phyloP scores from a whole-genome alignment of 2,329 filamentous ascomycete genomes.

The Sordariomycetes sp. region DNA sequence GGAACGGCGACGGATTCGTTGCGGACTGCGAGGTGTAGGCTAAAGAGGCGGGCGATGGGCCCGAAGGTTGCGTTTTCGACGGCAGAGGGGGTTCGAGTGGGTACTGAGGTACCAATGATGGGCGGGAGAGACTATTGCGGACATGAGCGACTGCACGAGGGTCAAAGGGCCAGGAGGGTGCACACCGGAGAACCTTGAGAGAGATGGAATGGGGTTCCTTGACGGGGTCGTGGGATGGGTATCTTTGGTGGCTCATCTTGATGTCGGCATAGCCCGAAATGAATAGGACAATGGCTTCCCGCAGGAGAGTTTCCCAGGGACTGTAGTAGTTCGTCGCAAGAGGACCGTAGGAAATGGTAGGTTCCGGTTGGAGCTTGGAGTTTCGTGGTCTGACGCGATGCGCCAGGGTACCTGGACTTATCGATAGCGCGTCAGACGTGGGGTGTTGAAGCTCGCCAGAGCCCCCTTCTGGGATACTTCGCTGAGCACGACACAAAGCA shows the following conservation, averaged over 20 bases:
- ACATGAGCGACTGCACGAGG: constrained; percentile 1
- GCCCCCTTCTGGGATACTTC: too few species aligned
- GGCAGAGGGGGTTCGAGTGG: constrained; percentile 40
- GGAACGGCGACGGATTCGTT: constrained; percentile 44
- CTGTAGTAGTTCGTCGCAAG: background rate
- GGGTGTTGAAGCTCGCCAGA: too few species aligned
- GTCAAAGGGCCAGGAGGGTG: constrained; percentile 1
- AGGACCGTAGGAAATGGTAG: too few species aligned
- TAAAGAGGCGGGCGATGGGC: constrained; percentile 56
- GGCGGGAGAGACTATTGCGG: constrained; percentile 65
- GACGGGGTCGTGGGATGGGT: constrained; percentile 44
- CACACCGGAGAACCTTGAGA: constrained; percentile 63
- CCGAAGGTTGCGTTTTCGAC: constrained; percentile 30
- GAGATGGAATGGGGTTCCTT: constrained; percentile 76
- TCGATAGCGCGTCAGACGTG: too few species aligned
- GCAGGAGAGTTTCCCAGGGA: too few species aligned
- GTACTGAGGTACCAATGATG: constrained; percentile 64
- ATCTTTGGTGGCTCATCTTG: constrained; percentile 49
- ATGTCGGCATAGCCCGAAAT: too few species aligned
- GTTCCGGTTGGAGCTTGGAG: too few species aligned
- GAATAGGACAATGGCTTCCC: too few species aligned
- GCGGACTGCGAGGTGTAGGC: constrained; percentile 48
- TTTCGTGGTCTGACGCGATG: too few species aligned
- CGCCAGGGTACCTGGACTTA: too few species aligned
- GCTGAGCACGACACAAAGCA: too few species aligned